Base-by-base conservation (phyloP, 2,329 filamentous ascomycete species). In the Elsinoe arachidis region DNA sequence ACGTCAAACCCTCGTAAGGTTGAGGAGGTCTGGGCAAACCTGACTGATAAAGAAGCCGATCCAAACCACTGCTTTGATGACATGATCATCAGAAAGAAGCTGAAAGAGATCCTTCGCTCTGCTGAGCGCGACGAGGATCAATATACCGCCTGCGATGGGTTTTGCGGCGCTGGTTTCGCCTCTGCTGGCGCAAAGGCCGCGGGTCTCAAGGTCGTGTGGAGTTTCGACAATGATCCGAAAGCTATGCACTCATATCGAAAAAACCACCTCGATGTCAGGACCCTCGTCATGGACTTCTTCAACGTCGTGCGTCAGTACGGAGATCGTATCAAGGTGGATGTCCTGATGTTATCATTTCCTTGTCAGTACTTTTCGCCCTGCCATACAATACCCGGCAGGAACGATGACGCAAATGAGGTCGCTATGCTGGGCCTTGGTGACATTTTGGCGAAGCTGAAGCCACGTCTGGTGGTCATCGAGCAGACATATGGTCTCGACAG, bases 351-450 rank as follows among this genome's bases (percentile, higher is more conserved):
- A 0, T 90, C 86, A 0, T 88, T 87, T 0, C 88, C 89, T 0
- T 95, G 90, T 57, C 87, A 92, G 63, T 82, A 79, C 1, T 91
- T 85, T 67, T 91, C 87, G 0, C 81, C 83, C 0, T 86, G 84
- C 0, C 85, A 95, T 59, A 91, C 87, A 0, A 21, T 51, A 2
- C 62, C 70, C 0, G 79, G 80, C 0, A 73, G 73, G 5, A 77
- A 83, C 19, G 85, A 90, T 46, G 85, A 87, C 1, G 76, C 72
- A 0, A 93, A 95, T 62, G 82, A 81, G 0, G 82, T 83, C 1
- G 73, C 77, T 0, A 70, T 79, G 0, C 77, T 78, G 43, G 71
- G 71, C 0, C 67, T 78, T 0, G 71, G 74, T 1, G 69, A 78
- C 2, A 68, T 90, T 0, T 71, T 92, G 0, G 70, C 77, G 4